phyloP scores from a whole-genome alignment of 257 asterid species.

The Nicotiana noctiflora region DNA sequence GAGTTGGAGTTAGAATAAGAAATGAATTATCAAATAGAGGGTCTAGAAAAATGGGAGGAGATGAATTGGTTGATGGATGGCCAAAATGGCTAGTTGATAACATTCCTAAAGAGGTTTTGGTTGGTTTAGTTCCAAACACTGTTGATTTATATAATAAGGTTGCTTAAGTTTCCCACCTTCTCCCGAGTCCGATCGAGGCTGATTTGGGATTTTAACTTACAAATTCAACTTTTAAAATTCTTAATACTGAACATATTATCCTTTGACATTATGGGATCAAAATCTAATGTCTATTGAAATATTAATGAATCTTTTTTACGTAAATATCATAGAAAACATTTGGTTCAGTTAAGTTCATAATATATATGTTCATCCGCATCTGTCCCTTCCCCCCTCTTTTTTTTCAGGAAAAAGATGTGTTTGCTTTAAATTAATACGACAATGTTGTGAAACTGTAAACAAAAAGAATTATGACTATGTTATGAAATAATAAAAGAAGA shows the following conservation, averaged over 20 bases:
- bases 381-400: not conserved
- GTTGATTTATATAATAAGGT: conserved; percentile 80
- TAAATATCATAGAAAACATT: not conserved
- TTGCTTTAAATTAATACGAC: no score
- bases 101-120: conserved; percentile 35
- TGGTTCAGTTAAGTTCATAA: not conserved
- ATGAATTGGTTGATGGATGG: conserved; percentile 58
- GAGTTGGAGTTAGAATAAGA: not conserved
- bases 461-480: no score
- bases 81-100: conserved; percentile 68
- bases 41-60: conserved; percentile 29
- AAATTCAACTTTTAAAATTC: not conserved
- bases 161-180: conserved; percentile 15
- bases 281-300: no score
- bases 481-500: no score
- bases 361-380: not conserved
- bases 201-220: not conserved
- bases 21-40: not conserved
- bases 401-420: not conserved
- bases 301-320: no score
- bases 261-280: not conserved
- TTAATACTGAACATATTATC: not conserved
- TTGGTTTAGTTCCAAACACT: conserved; percentile 44
- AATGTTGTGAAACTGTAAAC: no score
- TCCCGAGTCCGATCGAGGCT: no score